Conservation (phyloP, 306 rosid genomes). For the Cicer cuneatum region DNA sequence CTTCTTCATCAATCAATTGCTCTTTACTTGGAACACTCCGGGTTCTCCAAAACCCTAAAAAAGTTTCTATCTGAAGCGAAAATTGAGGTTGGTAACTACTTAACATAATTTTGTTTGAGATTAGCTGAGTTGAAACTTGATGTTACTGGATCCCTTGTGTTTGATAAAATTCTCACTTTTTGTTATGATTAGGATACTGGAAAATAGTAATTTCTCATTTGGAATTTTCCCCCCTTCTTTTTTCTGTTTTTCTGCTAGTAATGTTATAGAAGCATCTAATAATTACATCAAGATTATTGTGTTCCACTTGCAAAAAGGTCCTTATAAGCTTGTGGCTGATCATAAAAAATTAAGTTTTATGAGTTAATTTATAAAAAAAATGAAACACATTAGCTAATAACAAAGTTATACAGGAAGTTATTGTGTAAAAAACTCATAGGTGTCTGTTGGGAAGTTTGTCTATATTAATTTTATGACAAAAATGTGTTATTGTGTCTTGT, state of each 20-base stretch:
- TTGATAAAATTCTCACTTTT: constrained; percentile 6
- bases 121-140: background rate
- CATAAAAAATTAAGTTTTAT: background rate
- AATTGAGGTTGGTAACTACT: constrained; percentile 52
- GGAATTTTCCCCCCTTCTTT: background rate
- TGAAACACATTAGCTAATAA: background rate
- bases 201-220: background rate
- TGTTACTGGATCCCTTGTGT: background rate
- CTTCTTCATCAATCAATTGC: constrained; percentile 71
- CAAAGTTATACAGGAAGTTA: background rate
- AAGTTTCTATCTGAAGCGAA: constrained; percentile 72
- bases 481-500: background rate
- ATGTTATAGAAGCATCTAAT: background rate
- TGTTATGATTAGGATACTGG: background rate
- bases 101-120: background rate
- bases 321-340: background rate
- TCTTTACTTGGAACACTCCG: constrained; percentile 55
- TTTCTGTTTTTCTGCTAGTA: background rate
- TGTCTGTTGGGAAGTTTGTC: background rate
- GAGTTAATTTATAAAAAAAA: background rate
- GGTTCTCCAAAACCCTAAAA: constrained; percentile 75
- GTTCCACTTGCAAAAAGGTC: background rate
- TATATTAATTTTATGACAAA: background rate
- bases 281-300: background rate
- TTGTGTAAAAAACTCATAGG: background rate